Evolutionary conservation across 2,329 filamentous ascomycete species (phyloP).

Genomic region (Colletotrichum noveboracense): DNA sequence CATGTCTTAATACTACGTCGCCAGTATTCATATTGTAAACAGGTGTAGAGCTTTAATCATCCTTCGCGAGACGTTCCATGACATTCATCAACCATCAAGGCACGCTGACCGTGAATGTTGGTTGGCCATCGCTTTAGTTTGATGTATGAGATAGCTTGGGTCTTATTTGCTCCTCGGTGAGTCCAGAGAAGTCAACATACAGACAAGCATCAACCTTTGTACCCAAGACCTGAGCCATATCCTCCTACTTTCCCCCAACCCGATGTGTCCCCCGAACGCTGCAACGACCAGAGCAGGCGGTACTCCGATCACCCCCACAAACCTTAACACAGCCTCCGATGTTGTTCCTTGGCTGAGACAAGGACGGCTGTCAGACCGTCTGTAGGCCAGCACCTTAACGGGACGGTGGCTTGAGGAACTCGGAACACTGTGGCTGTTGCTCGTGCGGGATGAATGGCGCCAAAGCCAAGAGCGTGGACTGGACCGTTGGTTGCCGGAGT

Average conservation of each 20-base stretch:
- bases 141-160: neutral
- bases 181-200: neutral
- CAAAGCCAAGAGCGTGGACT: neutral
- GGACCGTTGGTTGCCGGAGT: neutral
- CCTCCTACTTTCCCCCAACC: neutral
- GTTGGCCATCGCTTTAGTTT: neutral
- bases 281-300: neutral
- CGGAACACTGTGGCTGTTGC: neutral
- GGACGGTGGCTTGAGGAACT: neutral
- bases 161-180: neutral
- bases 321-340: neutral
- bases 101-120: neutral
- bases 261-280: neutral
- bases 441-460: neutral
- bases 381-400: neutral
- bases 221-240: neutral
- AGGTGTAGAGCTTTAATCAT: neutral
- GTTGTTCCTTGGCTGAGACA: neutral
- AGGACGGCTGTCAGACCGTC: neutral
- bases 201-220: neutral
- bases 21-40: neutral
- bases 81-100: neutral
- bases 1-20: neutral
- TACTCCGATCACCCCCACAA: neutral
- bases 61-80: neutral